Evolutionary conservation across 2,329 filamentous ascomycete genomes (phyloP), one percentile per base, ranked within the genome.

Genomic region (Fusarium euwallaceae): DNA sequence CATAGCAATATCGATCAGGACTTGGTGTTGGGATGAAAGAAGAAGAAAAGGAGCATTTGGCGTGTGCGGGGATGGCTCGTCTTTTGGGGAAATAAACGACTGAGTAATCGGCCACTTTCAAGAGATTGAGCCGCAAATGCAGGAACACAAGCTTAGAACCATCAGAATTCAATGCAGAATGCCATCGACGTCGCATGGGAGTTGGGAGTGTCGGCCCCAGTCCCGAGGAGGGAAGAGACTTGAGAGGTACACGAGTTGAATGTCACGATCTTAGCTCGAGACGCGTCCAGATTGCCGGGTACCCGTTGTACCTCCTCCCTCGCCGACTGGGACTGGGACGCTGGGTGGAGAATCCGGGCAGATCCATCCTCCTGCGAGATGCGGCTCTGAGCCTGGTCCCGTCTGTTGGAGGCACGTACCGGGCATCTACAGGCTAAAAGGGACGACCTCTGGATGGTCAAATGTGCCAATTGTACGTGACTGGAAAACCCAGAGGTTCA

Each of bases 211-310:
- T 70, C 69, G 72, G 61, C 41, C 34, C 62, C 72, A 70, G 72
- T 69, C 63, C 72, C 72, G 68, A 71, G 53, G 63, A 72, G 64
- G 59, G 66, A 78, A 78, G 76, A 69, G 77, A 79, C 77, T 78
- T 78, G 27, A 61, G 53, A 79, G 77, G 77, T 79, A 79, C 77
- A 77, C 76, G 51, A 67, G 55, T 61, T 70, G 39, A 72, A 79
- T 65, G 77, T 79, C 76, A 79, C 77, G 76, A 79, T 78, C 76
- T 79, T 79, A 79, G 77, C 77, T 79, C 70, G 66, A 73, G 67
- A 66, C 71, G 71, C 65, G 71, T 68, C 76, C 77, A 78, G 76
- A 71, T 72, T 76, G 74, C 70, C 73, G 77, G 76, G 77, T 79
- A 79, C 77, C 76, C 63, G 65, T 77, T 75, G 76, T 72, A 77